phyloP scores from a whole-genome alignment of 2,329 filamentous ascomycete species.

The Neofusicoccum kwambonambiense region DNA sequence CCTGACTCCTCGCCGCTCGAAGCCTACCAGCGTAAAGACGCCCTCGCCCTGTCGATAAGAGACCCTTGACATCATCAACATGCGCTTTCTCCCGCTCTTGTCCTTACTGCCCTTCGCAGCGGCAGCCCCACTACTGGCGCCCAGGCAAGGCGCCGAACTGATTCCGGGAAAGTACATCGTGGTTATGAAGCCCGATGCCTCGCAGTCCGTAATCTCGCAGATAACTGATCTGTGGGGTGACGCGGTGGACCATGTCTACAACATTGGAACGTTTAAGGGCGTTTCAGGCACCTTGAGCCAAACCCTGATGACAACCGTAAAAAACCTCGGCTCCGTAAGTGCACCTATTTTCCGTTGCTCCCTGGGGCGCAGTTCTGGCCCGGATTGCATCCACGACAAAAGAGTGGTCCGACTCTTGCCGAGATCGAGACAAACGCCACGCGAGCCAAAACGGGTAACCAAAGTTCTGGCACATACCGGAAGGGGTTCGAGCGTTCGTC shows the following conservation, averaged over 20 bases:
- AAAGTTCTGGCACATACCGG: too few species aligned
- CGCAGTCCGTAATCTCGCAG: slow-evolving; percentile 20
- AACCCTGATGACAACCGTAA: slow-evolving; percentile 30
- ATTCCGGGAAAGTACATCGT: slow-evolving; percentile 48
- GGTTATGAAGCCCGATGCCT: slow-evolving; percentile 42
- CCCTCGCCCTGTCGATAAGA: not conserved
- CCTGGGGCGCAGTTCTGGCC: too few species aligned
- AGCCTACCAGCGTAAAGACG: not conserved
- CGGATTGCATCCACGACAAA: too few species aligned
- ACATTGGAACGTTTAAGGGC: slow-evolving; percentile 40
- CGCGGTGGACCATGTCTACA: slow-evolving; percentile 36
- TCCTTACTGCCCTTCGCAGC: slow-evolving; percentile 32
- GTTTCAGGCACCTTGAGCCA: slow-evolving; percentile 37
- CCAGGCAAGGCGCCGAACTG: slow-evolving; percentile 32
- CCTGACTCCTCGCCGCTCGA: too few species aligned
- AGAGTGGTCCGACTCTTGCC: too few species aligned
- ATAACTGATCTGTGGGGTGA: slow-evolving; percentile 16
- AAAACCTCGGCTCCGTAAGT: not conserved
- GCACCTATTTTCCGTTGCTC: too few species aligned
- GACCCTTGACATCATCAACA: slow-evolving; percentile 26
- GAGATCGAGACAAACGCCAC: too few species aligned
- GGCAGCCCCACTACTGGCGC: slow-evolving; percentile 40
- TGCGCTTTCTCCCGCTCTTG: slow-evolving; percentile 40
- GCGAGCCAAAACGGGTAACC: too few species aligned
- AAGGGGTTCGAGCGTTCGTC: not conserved